Percentiles rank a stretch among this genome's conserved stretches.
Evolutionary conservation across 2,329 filamentous ascomycete species (phyloP).

Genomic region (Alternaria sp.): DNA sequence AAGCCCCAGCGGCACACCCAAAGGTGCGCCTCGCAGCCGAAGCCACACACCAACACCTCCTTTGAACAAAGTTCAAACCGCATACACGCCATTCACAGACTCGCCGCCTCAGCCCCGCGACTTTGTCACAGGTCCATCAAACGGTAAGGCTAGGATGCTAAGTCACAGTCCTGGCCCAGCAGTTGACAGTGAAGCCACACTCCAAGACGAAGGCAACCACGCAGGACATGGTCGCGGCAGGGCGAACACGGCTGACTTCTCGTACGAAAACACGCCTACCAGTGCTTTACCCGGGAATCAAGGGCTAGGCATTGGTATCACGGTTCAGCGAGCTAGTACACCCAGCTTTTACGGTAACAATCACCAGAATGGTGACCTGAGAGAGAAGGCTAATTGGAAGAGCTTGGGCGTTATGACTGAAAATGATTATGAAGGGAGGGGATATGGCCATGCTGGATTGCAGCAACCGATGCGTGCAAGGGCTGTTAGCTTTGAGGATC

Average conservation of each 20-base stretch:
- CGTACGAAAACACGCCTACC: slow-evolving; percentile 13
- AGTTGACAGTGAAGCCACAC: slow-evolving; percentile 1
- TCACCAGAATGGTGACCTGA: neutral
- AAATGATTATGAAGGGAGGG: neutral
- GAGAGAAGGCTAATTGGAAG: neutral
- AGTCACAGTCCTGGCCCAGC: neutral
- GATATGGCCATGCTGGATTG: neutral
- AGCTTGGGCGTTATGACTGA: slow-evolving; percentile 1
- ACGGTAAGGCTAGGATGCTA: neutral
- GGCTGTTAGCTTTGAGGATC: neutral
- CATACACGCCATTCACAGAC: slow-evolving; percentile 9
- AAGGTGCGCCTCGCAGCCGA: neutral
- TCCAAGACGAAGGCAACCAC: neutral
- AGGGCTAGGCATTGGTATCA: neutral
- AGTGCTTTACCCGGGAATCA: neutral
- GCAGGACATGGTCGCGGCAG: neutral
- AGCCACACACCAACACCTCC: neutral
- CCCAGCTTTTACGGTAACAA: neutral
- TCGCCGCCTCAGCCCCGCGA: slow-evolving; percentile 1
- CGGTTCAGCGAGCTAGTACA: neutral
- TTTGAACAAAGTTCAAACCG: slow-evolving; percentile 6
- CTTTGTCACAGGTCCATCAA: neutral
- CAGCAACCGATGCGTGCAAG: neutral
- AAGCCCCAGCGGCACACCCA: neutral
- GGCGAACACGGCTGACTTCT: neutral